Evolutionary conservation across 176 grass and related monocot species (phyloP), one percentile per base, ranked within the genome.

Genomic region (Oryza longistaminata): DNA sequence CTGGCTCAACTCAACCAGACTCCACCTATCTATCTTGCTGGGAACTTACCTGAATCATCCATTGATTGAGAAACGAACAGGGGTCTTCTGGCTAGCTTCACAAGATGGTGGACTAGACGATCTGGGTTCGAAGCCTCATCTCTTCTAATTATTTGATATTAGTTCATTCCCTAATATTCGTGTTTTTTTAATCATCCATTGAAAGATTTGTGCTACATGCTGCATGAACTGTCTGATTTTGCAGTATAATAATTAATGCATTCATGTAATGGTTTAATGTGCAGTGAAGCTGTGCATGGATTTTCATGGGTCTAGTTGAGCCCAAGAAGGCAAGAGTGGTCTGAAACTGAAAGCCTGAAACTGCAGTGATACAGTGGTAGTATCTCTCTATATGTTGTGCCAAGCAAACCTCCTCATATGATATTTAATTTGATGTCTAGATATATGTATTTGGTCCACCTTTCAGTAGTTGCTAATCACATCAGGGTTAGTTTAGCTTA

Each of bases 401-500:
- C 49, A 52, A 52, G 12, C 12, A 52, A 10, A 46, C 11, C 44
- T 46, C 12, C 44, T 9, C 11, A 46, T 46, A 11, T 48, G 45
- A 11, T 48, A 48, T 48, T 15, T 55, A 55, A 5, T 19, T 19
- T 53, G 16, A 40, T 40, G 9, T 40, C 4, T 40, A 40, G 4
- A 40, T 40, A 39, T 39, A 40, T 40, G 8, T 58, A 55, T 25
- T 11, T 0, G 49, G 29, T 60, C 65, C 16, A 24, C 65, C 42
- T 81, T 81, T 70, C 46, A 25, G 50, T 70, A 58, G 66, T n/a
- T 40, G 33, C 66, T n/a, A 55, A 70, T 40, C 67, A 24, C 21
- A 71, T 58, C 46, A 71, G 52, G 31, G 52, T 55, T 71, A 70
- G 49, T 53, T 55, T 39, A 48, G 29, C 11, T 55, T 25, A 48